Evolutionary conservation across 108 stramenopile species (phyloP).

Genomic region (Fistulifera solaris): DNA sequence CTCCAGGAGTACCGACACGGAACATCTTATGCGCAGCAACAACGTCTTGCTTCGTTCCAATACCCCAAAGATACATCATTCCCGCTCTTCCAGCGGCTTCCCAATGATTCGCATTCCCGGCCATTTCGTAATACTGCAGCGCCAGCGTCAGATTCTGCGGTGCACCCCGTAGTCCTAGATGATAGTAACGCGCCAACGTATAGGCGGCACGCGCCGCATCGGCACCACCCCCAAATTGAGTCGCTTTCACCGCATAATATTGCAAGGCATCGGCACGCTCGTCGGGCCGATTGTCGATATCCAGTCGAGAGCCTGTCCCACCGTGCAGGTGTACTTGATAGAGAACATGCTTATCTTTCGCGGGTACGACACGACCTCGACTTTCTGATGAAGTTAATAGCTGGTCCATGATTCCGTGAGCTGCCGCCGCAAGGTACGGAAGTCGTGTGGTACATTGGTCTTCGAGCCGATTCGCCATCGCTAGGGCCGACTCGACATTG

Average conservation of each 20-base stretch:
- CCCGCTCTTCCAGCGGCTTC: conserved; percentile 72
- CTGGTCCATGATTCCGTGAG: conserved; percentile 64
- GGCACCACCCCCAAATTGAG: conserved; percentile 10
- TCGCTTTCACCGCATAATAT: conserved; percentile 68
- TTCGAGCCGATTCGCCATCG: conserved; percentile 36
- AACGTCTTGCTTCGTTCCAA: conserved; percentile 58
- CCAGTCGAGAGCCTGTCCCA: conserved; percentile 61
- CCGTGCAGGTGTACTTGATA: conserved; percentile 68
- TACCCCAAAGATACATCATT: conserved; percentile 69
- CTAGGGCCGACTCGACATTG: conserved; percentile 73
- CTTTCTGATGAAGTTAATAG: conserved; percentile 41
- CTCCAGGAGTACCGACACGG: conserved; percentile 49
- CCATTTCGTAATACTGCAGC: conserved; percentile 66
- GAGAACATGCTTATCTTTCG: conserved; percentile 64
- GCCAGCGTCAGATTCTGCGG: conserved; percentile 69
- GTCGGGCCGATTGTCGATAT: conserved; percentile 63
- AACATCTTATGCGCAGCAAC: conserved; percentile 51
- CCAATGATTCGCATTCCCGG: conserved; percentile 50
- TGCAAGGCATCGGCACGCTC: conserved; percentile 77
- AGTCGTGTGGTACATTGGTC: conserved; percentile 40
- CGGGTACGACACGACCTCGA: conserved; percentile 61
- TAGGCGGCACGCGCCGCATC: conserved; percentile 34
- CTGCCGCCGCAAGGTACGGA: conserved; percentile 79
- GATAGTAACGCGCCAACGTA: conserved; percentile 65
- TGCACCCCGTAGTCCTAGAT: conserved; percentile 64